Conservation (phyloP, 2,329 filamentous ascomycete species). For the Diaporthe longicolla region DNA sequence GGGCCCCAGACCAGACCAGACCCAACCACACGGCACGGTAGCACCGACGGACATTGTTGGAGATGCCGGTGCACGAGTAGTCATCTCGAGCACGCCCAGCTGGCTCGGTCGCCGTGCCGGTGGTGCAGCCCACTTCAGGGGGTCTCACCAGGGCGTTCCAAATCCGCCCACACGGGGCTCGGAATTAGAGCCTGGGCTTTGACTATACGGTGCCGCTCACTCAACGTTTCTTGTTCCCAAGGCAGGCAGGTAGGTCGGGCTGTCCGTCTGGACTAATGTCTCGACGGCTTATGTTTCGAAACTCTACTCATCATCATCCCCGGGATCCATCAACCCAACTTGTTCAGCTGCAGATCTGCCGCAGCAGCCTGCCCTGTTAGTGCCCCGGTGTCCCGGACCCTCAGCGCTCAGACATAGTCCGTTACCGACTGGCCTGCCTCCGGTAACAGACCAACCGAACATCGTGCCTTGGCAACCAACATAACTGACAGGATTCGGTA, state of each 20-base stretch:
- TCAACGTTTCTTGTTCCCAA: background rate
- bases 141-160: conserved; percentile 4
- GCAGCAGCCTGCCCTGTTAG: background rate
- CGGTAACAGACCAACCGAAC: conserved; percentile 8
- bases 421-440: conserved; percentile 17
- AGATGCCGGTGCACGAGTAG: conserved; percentile 35
- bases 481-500: background rate
- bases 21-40: conserved; percentile 5
- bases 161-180: background rate
- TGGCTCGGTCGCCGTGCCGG: conserved; percentile 32
- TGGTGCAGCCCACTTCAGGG: conserved; percentile 10
- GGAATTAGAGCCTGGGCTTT: conserved; percentile 12
- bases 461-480: background rate
- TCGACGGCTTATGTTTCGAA: conserved; percentile 56
- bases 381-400: conserved; percentile 27
- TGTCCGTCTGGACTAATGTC: conserved; percentile 26
- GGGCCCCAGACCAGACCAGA: no score
- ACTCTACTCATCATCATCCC: conserved; percentile 70
- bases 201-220: background rate
- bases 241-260: background rate
- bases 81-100: conserved; percentile 3
- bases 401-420: conserved; percentile 28
- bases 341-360: background rate
- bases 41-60: conserved; percentile 41
- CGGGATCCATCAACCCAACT: conserved; percentile 56